Percentiles rank a stretch among this genome's conserved stretches.
phyloP scores from a whole-genome alignment of 495 filamentous ascomycete genomes.

The Penicillium chermesinum region DNA sequence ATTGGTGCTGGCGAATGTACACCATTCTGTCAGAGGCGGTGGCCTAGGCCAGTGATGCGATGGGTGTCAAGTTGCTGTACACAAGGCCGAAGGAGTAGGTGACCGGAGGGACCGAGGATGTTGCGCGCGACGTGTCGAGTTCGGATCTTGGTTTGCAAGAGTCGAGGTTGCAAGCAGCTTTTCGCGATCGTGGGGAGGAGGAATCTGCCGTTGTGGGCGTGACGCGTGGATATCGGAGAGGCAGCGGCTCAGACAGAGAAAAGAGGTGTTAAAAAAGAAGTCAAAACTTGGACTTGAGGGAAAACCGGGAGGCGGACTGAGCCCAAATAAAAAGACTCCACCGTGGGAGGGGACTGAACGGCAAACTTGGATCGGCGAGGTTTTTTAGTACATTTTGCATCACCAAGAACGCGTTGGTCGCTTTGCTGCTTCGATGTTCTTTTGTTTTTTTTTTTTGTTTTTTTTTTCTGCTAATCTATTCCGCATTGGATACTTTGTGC shows the following conservation, averaged over 20 bases:
- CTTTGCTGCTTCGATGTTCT: neutral
- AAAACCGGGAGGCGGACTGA: neutral
- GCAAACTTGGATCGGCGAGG: neutral
- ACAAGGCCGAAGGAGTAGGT: neutral
- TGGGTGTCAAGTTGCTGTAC: neutral
- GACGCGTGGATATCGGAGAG: neutral
- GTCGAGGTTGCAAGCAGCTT: too few relatives aligned
- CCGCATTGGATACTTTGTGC: neutral
- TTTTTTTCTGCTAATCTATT: neutral
- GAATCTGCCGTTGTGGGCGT: neutral
- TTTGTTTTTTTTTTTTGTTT: neutral
- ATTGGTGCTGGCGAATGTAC: conserved; percentile 87
- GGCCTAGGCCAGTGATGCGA: neutral
- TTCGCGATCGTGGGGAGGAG: neutral
- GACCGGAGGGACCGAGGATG: neutral
- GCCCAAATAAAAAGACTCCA: neutral
- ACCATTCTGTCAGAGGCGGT: conserved; percentile 45
- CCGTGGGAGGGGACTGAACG: neutral
- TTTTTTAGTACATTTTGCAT: neutral
- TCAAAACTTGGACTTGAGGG: neutral
- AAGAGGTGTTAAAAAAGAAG: neutral
- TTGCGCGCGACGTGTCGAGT: neutral
- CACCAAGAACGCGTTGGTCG: neutral
- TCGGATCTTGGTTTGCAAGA: too few relatives aligned
- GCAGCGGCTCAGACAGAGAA: too few relatives aligned